A percentile compares a stretch with the other conserved stretches of the same genome.
phyloP scores from a whole-genome alignment of 805 yeast genomes.

The Soucietia sequanensis region DNA sequence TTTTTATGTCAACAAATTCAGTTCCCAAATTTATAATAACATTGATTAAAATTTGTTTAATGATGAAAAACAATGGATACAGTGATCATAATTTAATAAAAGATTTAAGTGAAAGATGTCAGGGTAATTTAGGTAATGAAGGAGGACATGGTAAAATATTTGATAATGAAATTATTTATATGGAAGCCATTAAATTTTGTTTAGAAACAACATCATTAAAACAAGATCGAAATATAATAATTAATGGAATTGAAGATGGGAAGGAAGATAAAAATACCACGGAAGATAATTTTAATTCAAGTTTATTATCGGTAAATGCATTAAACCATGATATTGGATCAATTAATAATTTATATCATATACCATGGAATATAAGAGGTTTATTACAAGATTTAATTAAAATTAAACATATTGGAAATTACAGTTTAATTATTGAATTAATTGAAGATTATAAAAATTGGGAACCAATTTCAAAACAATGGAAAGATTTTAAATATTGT shows the following conservation, averaged over 20 bases:
- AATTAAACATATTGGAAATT: conserved; percentile 28
- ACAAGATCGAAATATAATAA: conserved; percentile 6
- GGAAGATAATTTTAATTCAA: neutral
- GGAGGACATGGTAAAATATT: conserved; percentile 30
- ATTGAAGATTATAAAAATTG: conserved; percentile 24
- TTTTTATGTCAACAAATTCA: conserved; percentile 12
- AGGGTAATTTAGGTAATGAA: conserved; percentile 18
- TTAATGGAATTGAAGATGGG: neutral
- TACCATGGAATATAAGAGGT: conserved; percentile 43
- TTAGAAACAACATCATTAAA: conserved; percentile 37
- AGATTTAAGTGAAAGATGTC: conserved; percentile 29
- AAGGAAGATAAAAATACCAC: conserved; percentile 1
- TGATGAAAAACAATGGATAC: conserved; percentile 36
- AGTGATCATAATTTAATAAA: conserved; percentile 28
- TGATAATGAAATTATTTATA: conserved; percentile 23
- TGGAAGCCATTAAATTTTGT: conserved; percentile 27
- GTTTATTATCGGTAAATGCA: neutral
- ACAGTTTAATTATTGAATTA: conserved; percentile 21
- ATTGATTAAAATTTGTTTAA: conserved; percentile 26
- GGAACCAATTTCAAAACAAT: conserved; percentile 25
- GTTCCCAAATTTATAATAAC: conserved; percentile 27
- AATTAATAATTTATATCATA: conserved; percentile 16
- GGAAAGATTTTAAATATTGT: conserved; percentile 33
- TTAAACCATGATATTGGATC: neutral
- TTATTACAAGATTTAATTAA: conserved; percentile 32